phyloP scores from a whole-genome alignment of 495 filamentous ascomycete species.

The Penicillium pulvis region DNA sequence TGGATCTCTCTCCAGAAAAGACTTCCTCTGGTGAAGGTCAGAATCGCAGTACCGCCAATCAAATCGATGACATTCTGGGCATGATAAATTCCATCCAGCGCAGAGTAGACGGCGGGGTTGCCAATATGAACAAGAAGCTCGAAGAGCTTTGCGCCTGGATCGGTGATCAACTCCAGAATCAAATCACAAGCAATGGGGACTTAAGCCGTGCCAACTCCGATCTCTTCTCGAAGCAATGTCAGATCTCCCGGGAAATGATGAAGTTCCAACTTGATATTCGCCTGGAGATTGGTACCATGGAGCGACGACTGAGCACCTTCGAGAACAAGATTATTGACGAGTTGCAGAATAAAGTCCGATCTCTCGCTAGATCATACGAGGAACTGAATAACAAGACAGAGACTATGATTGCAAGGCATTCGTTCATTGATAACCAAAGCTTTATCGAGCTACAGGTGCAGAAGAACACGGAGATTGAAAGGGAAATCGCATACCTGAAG shows the following conservation, averaged over 20 bases:
- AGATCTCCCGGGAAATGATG: slow-evolving; percentile 15
- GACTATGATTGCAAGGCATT: slow-evolving; percentile 1
- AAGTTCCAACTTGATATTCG: slow-evolving; percentile 18
- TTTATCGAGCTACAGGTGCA: slow-evolving; percentile 12
- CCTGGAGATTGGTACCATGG: slow-evolving; percentile 15
- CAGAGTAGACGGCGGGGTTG: slow-evolving; percentile 9
- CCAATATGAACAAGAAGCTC: slow-evolving; percentile 8
- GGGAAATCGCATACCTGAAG: slow-evolving; percentile 10
- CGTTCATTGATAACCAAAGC: slow-evolving; percentile 3
- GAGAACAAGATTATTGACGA: slow-evolving; percentile 17
- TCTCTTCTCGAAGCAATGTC: slow-evolving; percentile 9
- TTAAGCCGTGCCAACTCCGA: slow-evolving; percentile 15
- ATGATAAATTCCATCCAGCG: slow-evolving; percentile 17
- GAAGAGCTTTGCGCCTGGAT: slow-evolving; percentile 20
- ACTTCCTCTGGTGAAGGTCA: neutral
- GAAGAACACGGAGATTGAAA: slow-evolving; percentile 15
- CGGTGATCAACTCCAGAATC: slow-evolving; percentile 16
- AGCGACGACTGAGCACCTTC: slow-evolving; percentile 12
- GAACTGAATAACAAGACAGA: slow-evolving; percentile 16
- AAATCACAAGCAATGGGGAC: slow-evolving; percentile 12
- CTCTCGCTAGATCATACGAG: slow-evolving; percentile 8
- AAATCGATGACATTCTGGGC: slow-evolving; percentile 16
- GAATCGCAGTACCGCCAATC: neutral
- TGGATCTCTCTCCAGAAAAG: neutral
- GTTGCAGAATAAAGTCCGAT: slow-evolving; percentile 12